Base-by-base conservation (phyloP, 192 early-diverging fungal genomes). In the Entomortierella lignicola region DNA sequence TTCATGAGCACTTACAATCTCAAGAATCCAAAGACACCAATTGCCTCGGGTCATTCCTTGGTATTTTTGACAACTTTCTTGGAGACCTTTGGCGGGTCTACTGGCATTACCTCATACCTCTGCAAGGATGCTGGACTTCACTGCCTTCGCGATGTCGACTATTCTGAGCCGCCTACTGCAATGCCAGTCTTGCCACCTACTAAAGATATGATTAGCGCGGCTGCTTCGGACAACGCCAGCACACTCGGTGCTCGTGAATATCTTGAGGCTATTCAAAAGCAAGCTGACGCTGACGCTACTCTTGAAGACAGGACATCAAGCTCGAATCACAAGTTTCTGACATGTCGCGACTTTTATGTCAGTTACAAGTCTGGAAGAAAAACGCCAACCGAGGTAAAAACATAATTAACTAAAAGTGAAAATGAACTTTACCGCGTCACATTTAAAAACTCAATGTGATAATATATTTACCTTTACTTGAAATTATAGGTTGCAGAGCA, bases 261-360 rank as follows among this genome's bases (percentile, higher is more conserved):
- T 29, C 31, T 70, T 21, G 27, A 15, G 17, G 15, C 43, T 5
- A 17, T 69, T 12, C 53, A 80, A 27, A 8, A 57, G 42, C 51
- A 50, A 1, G 69, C 66, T 27, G 63, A 74, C 31, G 26, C n/a
- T 0, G 44, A 59, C 17, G 58, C 64, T 42, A 13, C 32, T 52
- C 60, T 13, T 44, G 61, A 57, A n/a, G 47, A 27, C 21, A 34
- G 29, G 7, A 0, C 44, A n/a, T 18, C 18, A 1, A 12, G 20
- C 44, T 0, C 15, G 17, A 50, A 60, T 31, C 61, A 72, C 30
- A n/a, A 27, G 0, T 83, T 82, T 54, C 57, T 72, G 2, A 71
- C 71, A 13, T 85, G 81, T 21, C 82, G 80, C 31, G 83, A 87
- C 31, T 87, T 83, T 80, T 81, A 85, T 54, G 51, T 81, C n/a